Evolutionary conservation across 1,139 yeast species (phyloP), one percentile per base, ranked within the genome.

Genomic region (Casaregolazyma suthepensis): DNA sequence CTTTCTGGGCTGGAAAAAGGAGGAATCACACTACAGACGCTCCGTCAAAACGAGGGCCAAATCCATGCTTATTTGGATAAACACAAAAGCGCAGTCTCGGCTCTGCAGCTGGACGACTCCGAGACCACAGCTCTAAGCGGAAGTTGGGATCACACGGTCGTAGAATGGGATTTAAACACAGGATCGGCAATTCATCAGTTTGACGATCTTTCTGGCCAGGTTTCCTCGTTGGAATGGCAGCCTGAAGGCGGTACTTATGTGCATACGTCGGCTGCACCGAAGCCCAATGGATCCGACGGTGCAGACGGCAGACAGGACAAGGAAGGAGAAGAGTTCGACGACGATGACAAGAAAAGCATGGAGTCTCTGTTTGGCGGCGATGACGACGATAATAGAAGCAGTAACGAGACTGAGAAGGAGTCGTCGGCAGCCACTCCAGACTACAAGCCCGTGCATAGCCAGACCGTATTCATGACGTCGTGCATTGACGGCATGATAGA

Each of bases 121-220:
- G 90, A 87, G 57, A 77, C 77, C 46, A 70, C 74, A 50, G 80
- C 90, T 43, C 66, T 93, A 5, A 85, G 94, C 45, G 99, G 97
- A 0, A 81, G 94, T 5, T 93, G 98, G 96, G 99, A 93, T 71
- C 84, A 82, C 66, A 63, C 66, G 2, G 62, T 72, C 2, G 72
- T 84, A 22, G 80, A 85, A 60, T 91, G 98, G 97, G 99, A 93
- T 70, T 72, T 94, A 52, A 78, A 87, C 59, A 80, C 86, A 0
- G 97, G 98, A 1, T 74, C 76, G 46, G 71, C 78, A 31, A 65
- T 75, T 1, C 63, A 72, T 18, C 62, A 73, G 31, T 87, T 76
- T 63, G 63, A 53, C 6, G 71, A 71, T 4, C 76, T 82, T 48
- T 76, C 87, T 0, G 93, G 96, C 1, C 98, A 93, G 66, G 75